These are phyloP conservation scores for Turritis glabra DNA, from an alignment of 345 rosid genomes.

Conservation along the genomic window DNA sequence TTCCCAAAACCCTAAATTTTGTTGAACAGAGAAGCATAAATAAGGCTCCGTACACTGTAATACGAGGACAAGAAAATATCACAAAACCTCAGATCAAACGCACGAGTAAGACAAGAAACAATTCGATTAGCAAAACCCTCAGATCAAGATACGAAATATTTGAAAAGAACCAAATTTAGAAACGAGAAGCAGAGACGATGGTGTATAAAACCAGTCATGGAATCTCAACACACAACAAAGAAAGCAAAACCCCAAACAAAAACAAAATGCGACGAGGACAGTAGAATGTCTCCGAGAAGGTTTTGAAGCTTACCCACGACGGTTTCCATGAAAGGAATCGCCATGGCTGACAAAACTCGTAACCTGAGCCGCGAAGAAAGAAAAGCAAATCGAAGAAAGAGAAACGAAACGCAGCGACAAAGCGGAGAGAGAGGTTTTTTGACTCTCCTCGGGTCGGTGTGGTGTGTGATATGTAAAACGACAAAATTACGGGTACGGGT, in stretches of 20 bases:
- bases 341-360: conserved; percentile 50
- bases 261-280: background rate
- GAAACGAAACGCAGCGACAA: background rate
- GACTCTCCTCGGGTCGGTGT: conserved; percentile 12
- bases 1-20: background rate
- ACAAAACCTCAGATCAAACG: conserved; percentile 21
- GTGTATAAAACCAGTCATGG: background rate
- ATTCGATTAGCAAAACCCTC: conserved; percentile 3
- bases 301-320: conserved; percentile 60
- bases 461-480: background rate
- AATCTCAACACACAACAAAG: conserved; percentile 1
- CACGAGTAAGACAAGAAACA: background rate
- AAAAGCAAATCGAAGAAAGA: background rate
- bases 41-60: background rate
- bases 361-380: conserved; percentile 19
- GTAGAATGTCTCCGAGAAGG: background rate
- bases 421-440: conserved; percentile 1
- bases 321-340: conserved; percentile 88
- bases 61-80: conserved; percentile 8
- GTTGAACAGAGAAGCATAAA: background rate
- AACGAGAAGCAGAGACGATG: conserved; percentile 19
- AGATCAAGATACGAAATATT: conserved; percentile 5
- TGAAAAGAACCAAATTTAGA: background rate
- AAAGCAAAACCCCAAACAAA: background rate
- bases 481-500: conserved; percentile 30